Evolutionary conservation across 2,329 filamentous ascomycete genomes (phyloP).

Genomic region (Exophiala lecanii-corni): DNA sequence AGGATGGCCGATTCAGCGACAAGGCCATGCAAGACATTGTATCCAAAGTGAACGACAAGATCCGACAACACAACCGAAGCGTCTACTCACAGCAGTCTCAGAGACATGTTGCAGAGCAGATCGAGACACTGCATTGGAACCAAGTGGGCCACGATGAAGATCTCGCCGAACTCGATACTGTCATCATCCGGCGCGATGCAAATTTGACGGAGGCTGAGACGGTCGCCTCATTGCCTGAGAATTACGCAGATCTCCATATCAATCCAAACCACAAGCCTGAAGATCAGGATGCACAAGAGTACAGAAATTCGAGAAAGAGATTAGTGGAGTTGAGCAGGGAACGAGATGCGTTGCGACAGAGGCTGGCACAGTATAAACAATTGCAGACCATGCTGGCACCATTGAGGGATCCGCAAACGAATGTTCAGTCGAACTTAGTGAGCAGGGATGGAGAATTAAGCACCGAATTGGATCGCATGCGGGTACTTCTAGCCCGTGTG

Average conservation of each 20-base stretch:
- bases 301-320: constrained; percentile 38
- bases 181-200: constrained; percentile 10
- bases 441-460: constrained; percentile 48
- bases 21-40: constrained; percentile 48
- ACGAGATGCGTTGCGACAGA: constrained; percentile 43
- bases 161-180: constrained; percentile 10
- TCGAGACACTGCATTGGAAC: constrained; percentile 53
- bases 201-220: constrained; percentile 10
- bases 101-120: constrained; percentile 53
- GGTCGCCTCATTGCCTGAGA: constrained; percentile 13
- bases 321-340: constrained; percentile 44
- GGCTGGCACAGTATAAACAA: constrained; percentile 44
- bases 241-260: constrained; percentile 10
- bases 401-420: constrained; percentile 45
- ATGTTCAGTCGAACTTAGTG: constrained; percentile 52
- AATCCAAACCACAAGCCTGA: constrained; percentile 3
- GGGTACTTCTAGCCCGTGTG: constrained; percentile 43
- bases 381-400: constrained; percentile 46
- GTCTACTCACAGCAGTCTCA: constrained; percentile 52
- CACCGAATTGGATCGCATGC: constrained; percentile 47
- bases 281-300: constrained; percentile 28
- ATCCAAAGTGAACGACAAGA: constrained; percentile 49
- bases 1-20: constrained; percentile 44
- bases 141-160: constrained; percentile 36
- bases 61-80: constrained; percentile 50